These are phyloP conservation scores for Rhododendron kiyosumense DNA, from an alignment of 148 eudicot species.

Conservation along the genomic window DNA sequence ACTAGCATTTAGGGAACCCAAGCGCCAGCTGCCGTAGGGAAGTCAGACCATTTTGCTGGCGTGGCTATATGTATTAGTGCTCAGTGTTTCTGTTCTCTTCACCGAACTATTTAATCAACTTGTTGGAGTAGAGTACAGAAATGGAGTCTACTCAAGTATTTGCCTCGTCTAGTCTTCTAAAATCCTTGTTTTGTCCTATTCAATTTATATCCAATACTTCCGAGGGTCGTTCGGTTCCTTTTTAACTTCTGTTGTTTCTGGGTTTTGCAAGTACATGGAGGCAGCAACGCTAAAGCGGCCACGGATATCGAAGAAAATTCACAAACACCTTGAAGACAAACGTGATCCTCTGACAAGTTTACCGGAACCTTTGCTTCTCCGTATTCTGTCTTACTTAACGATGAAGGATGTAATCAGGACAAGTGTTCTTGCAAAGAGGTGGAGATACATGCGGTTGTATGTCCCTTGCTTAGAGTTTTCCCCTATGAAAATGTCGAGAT, in stretches of 20 bases:
- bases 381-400: background rate
- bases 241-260: background rate
- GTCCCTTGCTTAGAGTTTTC: constrained; percentile 4
- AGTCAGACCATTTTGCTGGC: background rate
- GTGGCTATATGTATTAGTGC: background rate
- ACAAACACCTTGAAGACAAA: background rate
- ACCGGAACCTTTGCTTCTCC: background rate
- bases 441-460: background rate
- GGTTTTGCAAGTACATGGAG: background rate
- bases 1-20: background rate
- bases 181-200: no score
- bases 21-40: background rate
- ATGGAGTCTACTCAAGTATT: background rate
- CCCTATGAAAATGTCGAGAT: background rate
- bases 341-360: no score
- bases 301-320: background rate
- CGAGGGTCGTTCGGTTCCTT: background rate
- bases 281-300: background rate
- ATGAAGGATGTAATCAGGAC: constrained; percentile 6
- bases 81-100: background rate
- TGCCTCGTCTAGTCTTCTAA: background rate
- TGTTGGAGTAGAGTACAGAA: background rate
- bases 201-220: no score
- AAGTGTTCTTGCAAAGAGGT: background rate
- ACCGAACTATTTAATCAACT: background rate